A percentile compares a stretch with the other conserved stretches of the same genome.
These are phyloP conservation scores for Bjerkandera adusta DNA, from an alignment of 1,284 basidiomycete genomes.

Conservation along the genomic window DNA sequence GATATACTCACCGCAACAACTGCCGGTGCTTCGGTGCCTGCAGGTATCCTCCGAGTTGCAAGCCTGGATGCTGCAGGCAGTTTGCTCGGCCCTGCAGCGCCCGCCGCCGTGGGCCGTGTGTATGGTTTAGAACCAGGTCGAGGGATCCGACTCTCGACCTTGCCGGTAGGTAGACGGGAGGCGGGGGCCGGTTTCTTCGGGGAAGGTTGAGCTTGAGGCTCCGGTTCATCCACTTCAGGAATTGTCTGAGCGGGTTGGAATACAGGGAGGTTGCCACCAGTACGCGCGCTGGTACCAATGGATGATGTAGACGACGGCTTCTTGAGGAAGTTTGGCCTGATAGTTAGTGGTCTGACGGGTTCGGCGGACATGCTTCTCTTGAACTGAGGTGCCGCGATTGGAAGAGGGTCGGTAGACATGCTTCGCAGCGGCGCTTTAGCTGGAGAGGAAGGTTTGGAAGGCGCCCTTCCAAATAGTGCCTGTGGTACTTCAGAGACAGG, in stretches of 20 bases:
- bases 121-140: slow-evolving; percentile 68
- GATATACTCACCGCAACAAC: not conserved
- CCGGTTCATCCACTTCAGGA: slow-evolving; percentile 28
- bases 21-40: not conserved
- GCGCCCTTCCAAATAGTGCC: slow-evolving; percentile 17
- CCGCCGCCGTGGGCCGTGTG: slow-evolving; percentile 36
- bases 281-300: too few relatives aligned
- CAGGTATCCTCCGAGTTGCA: too few relatives aligned
- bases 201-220: slow-evolving; percentile 13
- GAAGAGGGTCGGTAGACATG: slow-evolving; percentile 35
- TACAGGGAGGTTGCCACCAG: too few relatives aligned
- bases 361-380: slow-evolving; percentile 30
- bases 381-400: slow-evolving; percentile 21
- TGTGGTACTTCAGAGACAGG: slow-evolving; percentile 32
- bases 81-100: not conserved
- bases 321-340: slow-evolving; percentile 12
- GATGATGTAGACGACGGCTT: slow-evolving; percentile 16
- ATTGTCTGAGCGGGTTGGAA: slow-evolving; percentile 21
- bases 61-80: too few relatives aligned
- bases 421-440: slow-evolving; percentile 13
- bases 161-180: slow-evolving; percentile 49
- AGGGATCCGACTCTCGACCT: slow-evolving; percentile 62
- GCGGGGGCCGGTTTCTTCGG: slow-evolving; percentile 34
- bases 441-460: slow-evolving; percentile 9
- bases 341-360: slow-evolving; percentile 13